Percentiles rank a stretch among this genome's conserved stretches.
phyloP scores from a whole-genome alignment of 306 rosid genomes.

The Glycyrrhiza uralensis region DNA sequence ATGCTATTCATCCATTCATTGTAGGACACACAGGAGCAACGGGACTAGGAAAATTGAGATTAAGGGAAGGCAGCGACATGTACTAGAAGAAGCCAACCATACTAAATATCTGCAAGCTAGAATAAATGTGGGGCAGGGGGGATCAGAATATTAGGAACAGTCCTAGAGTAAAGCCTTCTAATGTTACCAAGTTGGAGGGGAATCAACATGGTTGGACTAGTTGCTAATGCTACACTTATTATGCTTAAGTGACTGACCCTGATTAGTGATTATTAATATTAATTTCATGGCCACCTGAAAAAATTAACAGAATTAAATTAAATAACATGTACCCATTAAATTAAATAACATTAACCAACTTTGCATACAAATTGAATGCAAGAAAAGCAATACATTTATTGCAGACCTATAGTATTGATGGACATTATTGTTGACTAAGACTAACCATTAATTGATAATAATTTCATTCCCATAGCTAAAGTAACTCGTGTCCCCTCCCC shows the following conservation, averaged over 20 bases:
- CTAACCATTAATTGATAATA: background rate
- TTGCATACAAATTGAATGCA: background rate
- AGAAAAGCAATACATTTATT: slow-evolving; percentile 3
- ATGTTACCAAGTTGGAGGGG: background rate
- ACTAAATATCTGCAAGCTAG: background rate
- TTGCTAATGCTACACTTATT: slow-evolving; percentile 5
- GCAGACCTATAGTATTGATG: background rate
- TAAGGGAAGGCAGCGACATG: background rate
- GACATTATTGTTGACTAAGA: background rate
- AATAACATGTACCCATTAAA: background rate
- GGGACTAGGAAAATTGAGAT: background rate
- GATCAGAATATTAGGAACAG: background rate
- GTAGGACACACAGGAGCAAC: background rate
- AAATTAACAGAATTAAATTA: background rate
- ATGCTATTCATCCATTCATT: slow-evolving; percentile 1
- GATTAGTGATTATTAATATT: background rate
- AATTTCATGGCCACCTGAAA: background rate
- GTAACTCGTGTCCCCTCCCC: background rate
- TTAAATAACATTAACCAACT: slow-evolving; percentile 3
- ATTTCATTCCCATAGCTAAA: background rate
- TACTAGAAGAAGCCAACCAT: background rate
- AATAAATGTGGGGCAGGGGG: background rate
- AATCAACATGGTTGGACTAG: background rate
- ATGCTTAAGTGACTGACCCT: background rate
- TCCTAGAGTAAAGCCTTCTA: background rate